Evolutionary conservation across 306 rosid species (phyloP), one percentile per base, ranked within the genome.

Genomic region (Neltuma alba): DNA sequence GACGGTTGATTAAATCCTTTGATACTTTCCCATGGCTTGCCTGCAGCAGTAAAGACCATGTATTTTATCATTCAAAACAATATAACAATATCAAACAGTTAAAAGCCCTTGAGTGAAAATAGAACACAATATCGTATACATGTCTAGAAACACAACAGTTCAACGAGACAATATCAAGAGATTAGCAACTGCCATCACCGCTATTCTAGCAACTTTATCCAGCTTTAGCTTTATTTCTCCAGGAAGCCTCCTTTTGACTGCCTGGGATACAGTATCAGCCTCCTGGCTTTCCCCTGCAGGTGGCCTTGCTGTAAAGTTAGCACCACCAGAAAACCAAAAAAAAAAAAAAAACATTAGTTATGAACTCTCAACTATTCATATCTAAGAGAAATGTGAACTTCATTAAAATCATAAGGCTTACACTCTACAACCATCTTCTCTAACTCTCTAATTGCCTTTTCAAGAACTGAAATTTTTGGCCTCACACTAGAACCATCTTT

Each of bases 401-500:
- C 65, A 84, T 5, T 61, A 70, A 70, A 76, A 74, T 55, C 72
- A 37, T 64, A 60, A 61, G 67, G 62, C 97, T 89, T 85, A 95
- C 99, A 93, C 85, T 95, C 98, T 23, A 97, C 94, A 36, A 95
- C 99, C 97, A 90, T 89, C 89, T 85, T 93, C 85, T 95, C 97
- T 72, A 95, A 81, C 84, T 95, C 99, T 58, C 92, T 84, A 75
- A 95, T 88, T 81, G 98, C 91, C 88, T 89, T 93, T 80, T 95
- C 99, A 70, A 95, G 98, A 86, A 89, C 75, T 66, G 99, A 93
- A 83, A 88, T 72, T 83, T 90, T 91, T 60, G 99, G 91, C 85
- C 92, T 90, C 34, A 65, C 84, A 78, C 84, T 91, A 75, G 97
- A 87, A 41, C 99, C 98, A 54, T 95, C 99, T 88, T 87, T 93